Evolutionary conservation across 2,329 filamentous ascomycete species (phyloP).

Genomic region (Cytospora chrysosperma): DNA sequence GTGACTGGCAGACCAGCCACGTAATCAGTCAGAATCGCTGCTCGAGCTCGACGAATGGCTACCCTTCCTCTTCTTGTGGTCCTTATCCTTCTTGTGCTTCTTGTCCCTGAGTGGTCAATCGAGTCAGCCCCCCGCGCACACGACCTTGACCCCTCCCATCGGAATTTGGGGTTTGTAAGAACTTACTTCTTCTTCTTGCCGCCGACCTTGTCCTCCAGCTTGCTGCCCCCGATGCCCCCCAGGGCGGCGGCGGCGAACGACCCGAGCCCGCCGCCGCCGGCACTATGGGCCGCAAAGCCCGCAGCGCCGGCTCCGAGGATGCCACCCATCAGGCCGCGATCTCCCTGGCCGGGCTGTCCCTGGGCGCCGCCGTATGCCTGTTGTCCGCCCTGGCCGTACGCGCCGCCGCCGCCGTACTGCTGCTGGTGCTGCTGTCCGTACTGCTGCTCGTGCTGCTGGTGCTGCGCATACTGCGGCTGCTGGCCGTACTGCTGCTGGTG

Average conservation of each 20-base stretch:
- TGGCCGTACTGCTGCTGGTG: constrained; percentile 23
- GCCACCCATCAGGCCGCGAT: constrained; percentile 57
- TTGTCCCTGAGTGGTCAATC: constrained; percentile 4
- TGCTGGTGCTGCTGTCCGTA: constrained; percentile 4
- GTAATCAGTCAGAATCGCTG: constrained; percentile 10
- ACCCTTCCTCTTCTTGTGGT: constrained; percentile 15
- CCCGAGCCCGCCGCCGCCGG: constrained; percentile 52
- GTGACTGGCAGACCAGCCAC: background rate
- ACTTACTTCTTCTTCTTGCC: constrained; percentile 44
- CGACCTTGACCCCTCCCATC: background rate
- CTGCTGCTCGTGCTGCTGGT: constrained; percentile 20
- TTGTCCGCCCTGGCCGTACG: constrained; percentile 27
- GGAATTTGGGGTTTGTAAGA: too few relatives aligned
- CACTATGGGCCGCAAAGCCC: constrained; percentile 53
- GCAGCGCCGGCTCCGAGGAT: constrained; percentile 53
- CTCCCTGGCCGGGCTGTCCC: constrained; percentile 38
- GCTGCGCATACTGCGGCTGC: constrained; percentile 30
- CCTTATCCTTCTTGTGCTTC: constrained; percentile 22
- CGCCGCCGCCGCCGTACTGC: background rate
- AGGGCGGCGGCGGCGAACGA: constrained; percentile 50
- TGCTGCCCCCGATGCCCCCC: constrained; percentile 56
- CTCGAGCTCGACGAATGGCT: constrained; percentile 16
- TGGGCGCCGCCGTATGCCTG: background rate
- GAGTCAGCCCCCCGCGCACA: background rate
- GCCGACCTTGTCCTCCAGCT: constrained; percentile 41